Evolutionary conservation across 2,329 filamentous ascomycete genomes (phyloP).

Genomic region (Aspergillus sp.): DNA sequence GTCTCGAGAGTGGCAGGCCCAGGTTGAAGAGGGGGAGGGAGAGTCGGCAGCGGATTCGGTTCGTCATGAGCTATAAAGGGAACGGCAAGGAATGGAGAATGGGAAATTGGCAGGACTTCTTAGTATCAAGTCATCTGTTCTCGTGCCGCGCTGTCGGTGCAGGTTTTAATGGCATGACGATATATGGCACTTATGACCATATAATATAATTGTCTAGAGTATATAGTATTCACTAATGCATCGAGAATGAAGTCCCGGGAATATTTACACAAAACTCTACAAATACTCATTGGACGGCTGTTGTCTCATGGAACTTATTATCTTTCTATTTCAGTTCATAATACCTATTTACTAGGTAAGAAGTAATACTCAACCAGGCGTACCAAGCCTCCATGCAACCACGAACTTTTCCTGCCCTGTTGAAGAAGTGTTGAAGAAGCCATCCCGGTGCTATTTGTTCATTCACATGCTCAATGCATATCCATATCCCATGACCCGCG

Average conservation of each 20-base stretch:
- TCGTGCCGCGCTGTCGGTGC: no score
- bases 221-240: no score
- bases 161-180: no score
- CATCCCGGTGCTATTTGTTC: conserved; percentile 25
- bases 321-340: conserved; percentile 13
- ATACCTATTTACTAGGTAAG: not conserved
- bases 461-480: conserved; percentile 29
- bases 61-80: conserved; percentile 14
- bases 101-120: no score
- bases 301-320: conserved; percentile 20
- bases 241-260: no score
- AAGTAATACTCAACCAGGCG: not conserved
- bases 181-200: no score
- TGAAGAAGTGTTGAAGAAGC: conserved; percentile 32
- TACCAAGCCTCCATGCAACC: conserved; percentile 10
- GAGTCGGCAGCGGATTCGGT: conserved; percentile 1
- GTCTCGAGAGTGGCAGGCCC: conserved; percentile 52
- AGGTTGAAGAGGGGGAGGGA: conserved; percentile 7
- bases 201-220: no score
- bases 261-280: no score
- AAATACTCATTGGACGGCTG: no score
- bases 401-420: conserved; percentile 26
- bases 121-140: no score
- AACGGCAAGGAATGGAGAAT: not conserved
- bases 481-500: conserved; percentile 39